Percentiles rank a stretch among this genome's conserved stretches.
Conservation (phyloP, 352 stramenopile species). For the Blastocystis sp. region DNA sequence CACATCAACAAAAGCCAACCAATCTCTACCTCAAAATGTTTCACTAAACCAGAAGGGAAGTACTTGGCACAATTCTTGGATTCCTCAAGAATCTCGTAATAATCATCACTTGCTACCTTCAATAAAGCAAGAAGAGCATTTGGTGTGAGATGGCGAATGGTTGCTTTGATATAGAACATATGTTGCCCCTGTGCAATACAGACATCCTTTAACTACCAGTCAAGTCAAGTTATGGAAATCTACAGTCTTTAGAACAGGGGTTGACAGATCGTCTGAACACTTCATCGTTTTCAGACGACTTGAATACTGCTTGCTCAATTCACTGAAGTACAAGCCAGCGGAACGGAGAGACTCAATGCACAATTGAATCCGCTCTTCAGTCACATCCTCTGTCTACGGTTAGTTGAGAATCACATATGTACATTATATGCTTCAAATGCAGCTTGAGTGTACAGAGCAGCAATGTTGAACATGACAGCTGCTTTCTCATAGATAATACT, state of each 20-base stretch:
- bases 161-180: slow-evolving; percentile 26
- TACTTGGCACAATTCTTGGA: not conserved
- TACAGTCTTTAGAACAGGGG: not conserved
- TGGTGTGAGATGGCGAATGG: not conserved
- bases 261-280: not conserved
- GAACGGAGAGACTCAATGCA: slow-evolving; percentile 1
- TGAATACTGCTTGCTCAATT: slow-evolving; percentile 16
- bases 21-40: slow-evolving; percentile 32
- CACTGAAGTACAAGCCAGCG: slow-evolving; percentile 26
- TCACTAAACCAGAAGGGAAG: slow-evolving; percentile 8
- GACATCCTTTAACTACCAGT: slow-evolving; percentile 6
- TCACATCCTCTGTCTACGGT: not conserved
- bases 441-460: slow-evolving; percentile 17
- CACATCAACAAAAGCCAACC: not conserved
- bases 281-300: not conserved
- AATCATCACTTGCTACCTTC: not conserved
- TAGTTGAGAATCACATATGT: not conserved
- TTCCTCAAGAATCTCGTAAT: not conserved
- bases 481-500: slow-evolving; percentile 39
- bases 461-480: slow-evolving; percentile 54
- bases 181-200: slow-evolving; percentile 48
- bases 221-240: not conserved
- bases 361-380: not conserved
- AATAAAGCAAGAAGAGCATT: not conserved
- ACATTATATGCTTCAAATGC: slow-evolving; percentile 7